Conservation (phyloP, 148 eudicot species). For the Spergularia bocconei region DNA sequence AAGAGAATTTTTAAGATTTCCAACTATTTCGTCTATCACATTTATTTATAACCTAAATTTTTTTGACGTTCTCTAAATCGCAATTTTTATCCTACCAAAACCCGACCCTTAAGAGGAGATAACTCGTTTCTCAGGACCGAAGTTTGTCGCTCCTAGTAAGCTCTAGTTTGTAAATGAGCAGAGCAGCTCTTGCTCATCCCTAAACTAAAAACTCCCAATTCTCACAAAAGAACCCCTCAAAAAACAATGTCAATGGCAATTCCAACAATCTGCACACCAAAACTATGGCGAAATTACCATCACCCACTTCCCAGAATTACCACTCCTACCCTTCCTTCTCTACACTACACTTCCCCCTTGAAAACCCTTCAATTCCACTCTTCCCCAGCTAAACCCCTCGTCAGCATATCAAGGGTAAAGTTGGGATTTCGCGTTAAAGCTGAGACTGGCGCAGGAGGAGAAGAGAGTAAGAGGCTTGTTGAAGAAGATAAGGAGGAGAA, state of each 20-base stretch:
- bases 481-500: conserved; percentile 27
- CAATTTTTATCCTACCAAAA: too few species aligned
- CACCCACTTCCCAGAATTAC: conserved; percentile 22
- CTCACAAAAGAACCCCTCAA: too few species aligned
- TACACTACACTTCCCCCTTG: neutral
- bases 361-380: conserved; percentile 20
- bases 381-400: conserved; percentile 3
- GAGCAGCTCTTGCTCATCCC: too few species aligned
- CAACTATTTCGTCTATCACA: too few species aligned
- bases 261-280: conserved; percentile 9
- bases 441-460: conserved; percentile 29
- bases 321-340: conserved; percentile 10
- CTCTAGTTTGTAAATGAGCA: too few species aligned
- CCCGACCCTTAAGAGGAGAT: too few species aligned
- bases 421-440: conserved; percentile 34
- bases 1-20: too few species aligned
- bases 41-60: too few species aligned
- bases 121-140: too few species aligned
- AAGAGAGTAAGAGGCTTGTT: conserved; percentile 8
- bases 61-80: too few species aligned
- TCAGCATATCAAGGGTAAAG: conserved; percentile 18
- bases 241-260: conserved; percentile 24
- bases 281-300: conserved; percentile 17
- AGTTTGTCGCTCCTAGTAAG: too few species aligned
- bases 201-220: too few species aligned